Conservation (phyloP, 164 flowering plant species). For the Umbellularia californica region DNA sequence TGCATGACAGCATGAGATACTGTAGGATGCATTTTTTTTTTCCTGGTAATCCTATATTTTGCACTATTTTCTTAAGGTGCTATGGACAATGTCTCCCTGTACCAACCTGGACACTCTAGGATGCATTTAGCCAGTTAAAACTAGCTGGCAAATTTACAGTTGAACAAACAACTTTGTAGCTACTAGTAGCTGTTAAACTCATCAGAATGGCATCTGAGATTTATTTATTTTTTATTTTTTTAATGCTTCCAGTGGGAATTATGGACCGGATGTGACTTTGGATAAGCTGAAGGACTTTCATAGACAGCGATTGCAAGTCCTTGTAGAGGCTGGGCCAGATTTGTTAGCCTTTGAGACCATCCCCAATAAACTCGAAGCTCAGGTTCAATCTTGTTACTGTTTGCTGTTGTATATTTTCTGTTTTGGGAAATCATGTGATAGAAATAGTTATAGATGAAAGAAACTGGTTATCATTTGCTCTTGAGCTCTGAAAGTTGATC, state of each 20-base stretch:
- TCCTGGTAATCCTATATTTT: background rate
- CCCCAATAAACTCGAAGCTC: slow-evolving; percentile 92
- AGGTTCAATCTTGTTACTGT: slow-evolving; percentile 38
- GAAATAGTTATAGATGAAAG: too few relatives aligned
- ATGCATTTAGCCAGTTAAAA: background rate
- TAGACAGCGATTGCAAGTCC: slow-evolving; percentile 69
- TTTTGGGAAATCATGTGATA: too few relatives aligned
- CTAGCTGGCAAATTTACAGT: background rate
- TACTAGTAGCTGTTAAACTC: background rate
- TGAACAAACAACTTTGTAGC: background rate
- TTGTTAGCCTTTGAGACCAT: slow-evolving; percentile 91
- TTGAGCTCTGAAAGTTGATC: too few relatives aligned
- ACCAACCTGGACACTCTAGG: background rate
- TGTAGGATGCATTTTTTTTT: background rate
- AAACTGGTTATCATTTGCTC: too few relatives aligned
- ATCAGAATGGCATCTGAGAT: slow-evolving; percentile 5
- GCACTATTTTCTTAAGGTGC: background rate
- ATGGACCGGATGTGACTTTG: slow-evolving; percentile 55
- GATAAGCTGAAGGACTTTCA: slow-evolving; percentile 87
- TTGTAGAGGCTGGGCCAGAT: slow-evolving; percentile 76
- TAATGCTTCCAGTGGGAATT: slow-evolving; percentile 52
- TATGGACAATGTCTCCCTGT: background rate
- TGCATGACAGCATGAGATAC: background rate
- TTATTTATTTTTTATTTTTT: background rate
- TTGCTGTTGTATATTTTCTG: too few relatives aligned